phyloP scores from a whole-genome alignment of 1,284 basidiomycete species.

The Leccinum variabile region DNA sequence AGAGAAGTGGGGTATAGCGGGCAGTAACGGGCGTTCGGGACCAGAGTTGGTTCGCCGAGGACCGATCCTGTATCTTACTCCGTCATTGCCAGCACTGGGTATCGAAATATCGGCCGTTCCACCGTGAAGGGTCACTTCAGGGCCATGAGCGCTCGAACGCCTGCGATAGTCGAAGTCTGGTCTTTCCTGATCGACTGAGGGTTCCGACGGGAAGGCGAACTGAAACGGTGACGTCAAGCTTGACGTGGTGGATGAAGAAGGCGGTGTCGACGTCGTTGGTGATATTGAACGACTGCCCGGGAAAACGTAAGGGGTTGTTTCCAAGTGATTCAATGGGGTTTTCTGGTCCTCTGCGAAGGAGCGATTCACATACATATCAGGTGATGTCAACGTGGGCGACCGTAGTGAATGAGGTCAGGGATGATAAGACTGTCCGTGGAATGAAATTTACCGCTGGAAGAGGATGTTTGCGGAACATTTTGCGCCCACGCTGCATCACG shows the following conservation, averaged over 20 bases:
- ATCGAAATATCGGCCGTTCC: conserved; percentile 72
- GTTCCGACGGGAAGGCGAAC: conserved; percentile 58
- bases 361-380: conserved; percentile 56
- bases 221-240: conserved; percentile 59
- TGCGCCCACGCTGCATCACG: conserved; percentile 57
- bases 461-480: conserved; percentile 43
- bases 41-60: conserved; percentile 48
- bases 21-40: conserved; percentile 51
- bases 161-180: conserved; percentile 66
- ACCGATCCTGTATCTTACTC: conserved; percentile 59
- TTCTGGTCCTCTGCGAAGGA: conserved; percentile 65
- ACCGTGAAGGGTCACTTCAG: conserved; percentile 67
- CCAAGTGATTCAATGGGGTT: conserved; percentile 51
- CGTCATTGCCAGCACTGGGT: conserved; percentile 47
- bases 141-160: conserved; percentile 47
- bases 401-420: conserved; percentile 55
- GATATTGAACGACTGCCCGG: conserved; percentile 69
- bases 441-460: conserved; percentile 45
- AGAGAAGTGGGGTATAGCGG: conserved; percentile 50
- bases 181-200: conserved; percentile 51
- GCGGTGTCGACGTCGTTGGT: conserved; percentile 64
- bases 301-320: conserved; percentile 63
- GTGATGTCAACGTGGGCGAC: conserved; percentile 58
- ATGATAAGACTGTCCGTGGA: conserved; percentile 45
- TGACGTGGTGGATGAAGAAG: conserved; percentile 62